phyloP scores from a whole-genome alignment of 208 protist species.

The Wallacemonas sp. region DNA sequence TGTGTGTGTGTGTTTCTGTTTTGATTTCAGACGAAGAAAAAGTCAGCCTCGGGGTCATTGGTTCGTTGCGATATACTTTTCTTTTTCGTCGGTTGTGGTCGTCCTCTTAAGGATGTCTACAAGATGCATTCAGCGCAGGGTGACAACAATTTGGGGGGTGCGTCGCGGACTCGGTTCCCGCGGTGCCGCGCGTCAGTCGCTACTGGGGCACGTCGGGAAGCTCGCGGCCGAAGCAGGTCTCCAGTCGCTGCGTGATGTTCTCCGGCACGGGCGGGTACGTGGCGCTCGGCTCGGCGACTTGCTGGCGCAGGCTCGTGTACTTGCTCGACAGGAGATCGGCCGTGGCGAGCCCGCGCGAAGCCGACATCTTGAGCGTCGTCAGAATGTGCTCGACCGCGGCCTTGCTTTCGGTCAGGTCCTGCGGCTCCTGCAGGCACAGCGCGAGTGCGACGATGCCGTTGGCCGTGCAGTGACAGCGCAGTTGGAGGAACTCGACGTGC shows the following conservation, averaged over 20 bases:
- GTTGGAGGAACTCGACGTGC: constrained; percentile 82
- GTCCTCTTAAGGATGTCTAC: too few relatives aligned
- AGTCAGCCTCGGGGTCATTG: too few relatives aligned
- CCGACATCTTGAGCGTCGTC: constrained; percentile 62
- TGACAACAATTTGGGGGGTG: too few relatives aligned
- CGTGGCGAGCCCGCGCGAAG: constrained; percentile 53
- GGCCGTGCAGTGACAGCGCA: constrained; percentile 64
- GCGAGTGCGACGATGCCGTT: constrained; percentile 63
- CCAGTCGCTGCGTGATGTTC: constrained; percentile 57
- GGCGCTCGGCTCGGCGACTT: background rate
- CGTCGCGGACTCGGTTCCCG: too few relatives aligned
- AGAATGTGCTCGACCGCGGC: constrained; percentile 52
- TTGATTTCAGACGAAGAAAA: too few relatives aligned
- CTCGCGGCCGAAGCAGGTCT: constrained; percentile 47
- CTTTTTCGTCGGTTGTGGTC: too few relatives aligned
- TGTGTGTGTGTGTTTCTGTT: too few relatives aligned
- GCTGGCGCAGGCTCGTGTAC: constrained; percentile 39
- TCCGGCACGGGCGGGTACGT: constrained; percentile 35
- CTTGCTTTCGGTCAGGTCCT: constrained; percentile 40
- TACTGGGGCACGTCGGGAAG: constrained; percentile 13
- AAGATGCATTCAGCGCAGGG: too few relatives aligned
- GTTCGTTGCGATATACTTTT: too few relatives aligned
- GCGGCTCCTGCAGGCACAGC: constrained; percentile 51
- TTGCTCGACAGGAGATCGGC: constrained; percentile 71
- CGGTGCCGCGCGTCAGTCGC: background rate